Evolutionary conservation across 2,329 filamentous ascomycete species (phyloP), one percentile per base, ranked within the genome.

Genomic region (Alternaria sp.): DNA sequence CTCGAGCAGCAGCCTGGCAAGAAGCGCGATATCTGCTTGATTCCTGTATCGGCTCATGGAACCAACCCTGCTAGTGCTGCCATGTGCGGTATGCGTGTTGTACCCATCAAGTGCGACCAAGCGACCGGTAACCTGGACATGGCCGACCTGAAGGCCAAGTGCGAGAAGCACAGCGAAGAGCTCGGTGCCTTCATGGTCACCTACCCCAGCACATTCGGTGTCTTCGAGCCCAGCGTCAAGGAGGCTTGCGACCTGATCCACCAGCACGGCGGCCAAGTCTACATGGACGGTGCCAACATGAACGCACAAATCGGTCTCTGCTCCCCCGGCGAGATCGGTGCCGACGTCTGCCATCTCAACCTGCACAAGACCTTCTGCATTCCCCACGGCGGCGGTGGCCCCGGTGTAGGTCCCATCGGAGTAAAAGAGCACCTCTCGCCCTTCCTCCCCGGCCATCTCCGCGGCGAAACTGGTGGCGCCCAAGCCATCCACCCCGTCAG

Each of bases 291-390:
- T 51, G 95, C 95, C 69, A 98, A 98, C 84, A 96, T 97, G 93
- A 98, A 97, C 78, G 95, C 95, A 18, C 95, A 98, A 81, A 97
- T 98, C 68, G 95, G 95, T 12, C 87, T 98, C 11, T 97, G 93
- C 84, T 97, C 93, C 1, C 95, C 95, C 2, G 95, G 95, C 43
- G 94, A 96, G 79, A 97, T 98, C 70, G 95, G 95, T 20, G 95
- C 95, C 28, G 95, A 98, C 78, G 94, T 97, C 43, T 98, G 95
- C 87, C 95, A 97, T 84, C 86, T 98, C 64, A 98, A 98, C 82
- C 87, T 98, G 45, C 95, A 98, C 88, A 98, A 98, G 87, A 98
- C 95, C 4, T 98, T 98, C 86, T 98, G 95, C 79, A 98, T 98
- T 75, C 95, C 95, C 50, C 95, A 98, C 81, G 95, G 95, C 59